Percentiles rank a stretch among this genome's conserved stretches.
These are phyloP conservation scores for Lasiosphaeria miniovina DNA, from an alignment of 495 filamentous ascomycete genomes.

Conservation along the genomic window DNA sequence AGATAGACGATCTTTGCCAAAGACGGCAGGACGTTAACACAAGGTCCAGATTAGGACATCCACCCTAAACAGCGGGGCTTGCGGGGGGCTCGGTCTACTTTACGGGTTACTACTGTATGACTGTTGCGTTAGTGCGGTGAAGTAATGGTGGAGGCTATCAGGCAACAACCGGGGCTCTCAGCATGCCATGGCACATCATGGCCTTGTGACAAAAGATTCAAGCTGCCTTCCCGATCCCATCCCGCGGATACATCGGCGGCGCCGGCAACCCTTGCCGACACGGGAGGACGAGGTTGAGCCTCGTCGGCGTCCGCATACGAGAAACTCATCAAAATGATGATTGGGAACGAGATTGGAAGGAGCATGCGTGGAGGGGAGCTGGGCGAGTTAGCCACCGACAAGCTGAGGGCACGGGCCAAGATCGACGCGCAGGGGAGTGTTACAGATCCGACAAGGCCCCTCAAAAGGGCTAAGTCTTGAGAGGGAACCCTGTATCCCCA, in stretches of 20 bases:
- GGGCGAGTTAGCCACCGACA: constrained; percentile 5
- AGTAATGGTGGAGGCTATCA: too few relatives aligned
- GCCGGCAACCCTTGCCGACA: background rate
- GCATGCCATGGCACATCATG: too few relatives aligned
- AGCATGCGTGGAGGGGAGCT: constrained; percentile 8
- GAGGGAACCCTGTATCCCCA: constrained; percentile 7
- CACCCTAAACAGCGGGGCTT: too few relatives aligned
- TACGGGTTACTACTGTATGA: too few relatives aligned
- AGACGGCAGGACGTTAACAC: too few relatives aligned
- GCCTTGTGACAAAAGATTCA: too few relatives aligned
- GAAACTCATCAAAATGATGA: constrained; percentile 23
- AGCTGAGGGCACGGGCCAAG: constrained; percentile 19
- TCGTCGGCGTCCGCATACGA: constrained; percentile 20
- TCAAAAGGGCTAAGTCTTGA: constrained; percentile 11
- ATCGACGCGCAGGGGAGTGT: constrained; percentile 31
- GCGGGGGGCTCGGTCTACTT: too few relatives aligned
- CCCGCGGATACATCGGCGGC: background rate
- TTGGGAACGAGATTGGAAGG: constrained; percentile 27
- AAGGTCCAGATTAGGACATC: too few relatives aligned
- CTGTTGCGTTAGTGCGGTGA: too few relatives aligned
- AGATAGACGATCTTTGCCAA: constrained; percentile 1
- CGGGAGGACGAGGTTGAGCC: constrained; percentile 10
- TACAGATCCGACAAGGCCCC: constrained; percentile 30
- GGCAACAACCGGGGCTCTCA: too few relatives aligned
- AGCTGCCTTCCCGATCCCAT: background rate